Base-by-base conservation (phyloP, 1,284 basidiomycete genomes). In the Trichosporon asahii region DNA sequence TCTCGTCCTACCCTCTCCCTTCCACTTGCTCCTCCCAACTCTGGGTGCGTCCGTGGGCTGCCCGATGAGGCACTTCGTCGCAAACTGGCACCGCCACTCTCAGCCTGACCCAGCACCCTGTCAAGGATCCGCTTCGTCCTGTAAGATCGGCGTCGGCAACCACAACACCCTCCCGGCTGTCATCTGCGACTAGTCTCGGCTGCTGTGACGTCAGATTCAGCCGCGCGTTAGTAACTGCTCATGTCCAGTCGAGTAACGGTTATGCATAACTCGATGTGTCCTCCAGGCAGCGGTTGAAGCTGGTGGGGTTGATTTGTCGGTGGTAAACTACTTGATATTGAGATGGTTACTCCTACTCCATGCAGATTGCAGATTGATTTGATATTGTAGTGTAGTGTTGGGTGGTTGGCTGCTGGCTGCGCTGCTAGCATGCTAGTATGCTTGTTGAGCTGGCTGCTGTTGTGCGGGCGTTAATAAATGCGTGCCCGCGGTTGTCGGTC, bases 311-410 rank as follows among this genome's bases (percentile, higher is more conserved):
- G 21, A n/a, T 2, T 46, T 23, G 49, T 23, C 21, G n/a, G 49
- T 23, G 21, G 15, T 44, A 29, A 23, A 31, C 57, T 61, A 61
- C 18, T 29, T 61, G 29, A 23, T 29, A 25, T 11, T 12, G 57
- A 31, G 57, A 29, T 61, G 29, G 57, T 2, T 33, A 23, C 29
- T 29, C 27, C 18, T 61, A 33, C 57, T 61, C 57, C 57, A 61
- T 61, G 57, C 57, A 61, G 57, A 61, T 61, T 61, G 57, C 57
- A 61, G 57, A 61, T 61, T 61, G 57, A 61, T 61, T 29, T 61
- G 57, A 61, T 61, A 61, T 61, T 61, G 27, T n/a, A n/a, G 8
- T 15, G 29, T 21, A 21, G 12, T 60, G 25, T 21, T 15, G 25
- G 27, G n/a, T 33, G 23, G 53, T 27, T 57, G 25, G 53, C 53